These are phyloP conservation scores for Fermentozyma sake DNA, from an alignment of 1,139 yeast species.

Conservation along the genomic window DNA sequence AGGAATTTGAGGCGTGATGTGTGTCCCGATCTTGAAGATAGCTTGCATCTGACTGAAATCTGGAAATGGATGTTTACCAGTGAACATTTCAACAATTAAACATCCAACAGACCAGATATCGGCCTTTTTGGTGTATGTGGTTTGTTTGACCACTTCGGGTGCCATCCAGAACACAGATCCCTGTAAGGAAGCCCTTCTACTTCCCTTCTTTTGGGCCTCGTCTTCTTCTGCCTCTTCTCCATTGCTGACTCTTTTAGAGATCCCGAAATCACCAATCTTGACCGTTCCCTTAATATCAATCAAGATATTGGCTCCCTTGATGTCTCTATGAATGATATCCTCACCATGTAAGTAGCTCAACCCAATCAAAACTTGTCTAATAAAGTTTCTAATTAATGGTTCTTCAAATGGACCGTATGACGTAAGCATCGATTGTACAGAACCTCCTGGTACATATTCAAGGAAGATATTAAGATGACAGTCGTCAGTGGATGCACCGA, in stretches of 20 bases:
- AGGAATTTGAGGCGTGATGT: constrained; percentile 73
- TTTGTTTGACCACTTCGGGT: constrained; percentile 92
- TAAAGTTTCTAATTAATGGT: constrained; percentile 77
- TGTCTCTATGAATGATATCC: constrained; percentile 85
- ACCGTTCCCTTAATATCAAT: constrained; percentile 90
- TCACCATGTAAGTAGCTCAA: constrained; percentile 75
- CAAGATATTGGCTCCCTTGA: constrained; percentile 87
- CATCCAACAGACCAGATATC: constrained; percentile 97
- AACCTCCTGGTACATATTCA: constrained; percentile 97
- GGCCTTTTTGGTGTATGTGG: constrained; percentile 82
- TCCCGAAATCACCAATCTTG: constrained; percentile 92
- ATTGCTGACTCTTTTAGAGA: constrained; percentile 67
- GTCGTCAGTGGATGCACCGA: constrained; percentile 78
- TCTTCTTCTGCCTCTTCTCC: constrained; percentile 16
- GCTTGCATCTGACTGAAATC: constrained; percentile 96
- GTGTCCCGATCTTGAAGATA: constrained; percentile 84
- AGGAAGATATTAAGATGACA: constrained; percentile 73
- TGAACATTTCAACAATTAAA: constrained; percentile 86
- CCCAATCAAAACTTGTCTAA: constrained; percentile 80
- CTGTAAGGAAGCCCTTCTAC: constrained; percentile 78
- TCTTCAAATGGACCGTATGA: constrained; percentile 93
- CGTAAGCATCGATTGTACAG: constrained; percentile 79
- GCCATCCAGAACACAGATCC: constrained; percentile 99
- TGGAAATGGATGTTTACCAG: constrained; percentile 93
- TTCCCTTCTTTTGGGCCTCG: constrained; percentile 20